A percentile compares a stretch with the other conserved stretches of the same genome.
Evolutionary conservation across 805 yeast genomes (phyloP).

Genomic region (Kodamaea leandrae): DNA sequence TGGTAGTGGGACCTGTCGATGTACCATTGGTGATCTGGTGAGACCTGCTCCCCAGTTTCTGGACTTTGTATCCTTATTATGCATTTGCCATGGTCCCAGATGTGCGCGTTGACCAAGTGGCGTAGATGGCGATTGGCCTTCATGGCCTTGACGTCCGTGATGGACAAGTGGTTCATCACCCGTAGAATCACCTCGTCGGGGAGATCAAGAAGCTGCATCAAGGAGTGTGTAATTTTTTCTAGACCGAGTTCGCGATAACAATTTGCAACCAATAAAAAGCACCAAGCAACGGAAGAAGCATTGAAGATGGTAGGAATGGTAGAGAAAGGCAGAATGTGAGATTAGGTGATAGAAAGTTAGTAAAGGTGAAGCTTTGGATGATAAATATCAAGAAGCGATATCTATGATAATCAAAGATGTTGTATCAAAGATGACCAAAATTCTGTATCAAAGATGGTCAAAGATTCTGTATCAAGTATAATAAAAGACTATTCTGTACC

Average conservation of each 20-base stretch:
- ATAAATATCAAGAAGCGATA: no score
- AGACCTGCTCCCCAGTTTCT: conserved; percentile 2
- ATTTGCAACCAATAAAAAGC: background rate
- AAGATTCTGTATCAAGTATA: no score
- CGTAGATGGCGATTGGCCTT: conserved; percentile 8
- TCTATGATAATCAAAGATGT: no score
- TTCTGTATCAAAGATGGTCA: no score
- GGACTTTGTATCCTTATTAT: conserved; percentile 7
- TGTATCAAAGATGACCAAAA: no score
- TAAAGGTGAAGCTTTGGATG: no score
- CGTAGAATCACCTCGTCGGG: conserved; percentile 12
- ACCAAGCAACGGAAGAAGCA: background rate
- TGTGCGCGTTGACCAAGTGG: conserved; percentile 5
- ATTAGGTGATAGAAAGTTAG: no score
- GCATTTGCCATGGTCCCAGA: conserved; percentile 10
- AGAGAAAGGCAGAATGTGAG: no score
- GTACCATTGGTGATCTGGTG: background rate
- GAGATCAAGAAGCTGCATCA: conserved; percentile 1
- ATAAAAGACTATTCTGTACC: no score
- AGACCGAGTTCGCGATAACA: background rate
- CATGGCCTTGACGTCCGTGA: conserved; percentile 6
- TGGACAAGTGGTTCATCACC: conserved; percentile 4
- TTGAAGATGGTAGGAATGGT: background rate
- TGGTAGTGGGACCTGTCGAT: conserved; percentile 1
- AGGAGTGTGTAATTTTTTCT: no score